phyloP scores from a whole-genome alignment of 2,329 filamentous ascomycete genomes.

The Ophiostoma sp. region DNA sequence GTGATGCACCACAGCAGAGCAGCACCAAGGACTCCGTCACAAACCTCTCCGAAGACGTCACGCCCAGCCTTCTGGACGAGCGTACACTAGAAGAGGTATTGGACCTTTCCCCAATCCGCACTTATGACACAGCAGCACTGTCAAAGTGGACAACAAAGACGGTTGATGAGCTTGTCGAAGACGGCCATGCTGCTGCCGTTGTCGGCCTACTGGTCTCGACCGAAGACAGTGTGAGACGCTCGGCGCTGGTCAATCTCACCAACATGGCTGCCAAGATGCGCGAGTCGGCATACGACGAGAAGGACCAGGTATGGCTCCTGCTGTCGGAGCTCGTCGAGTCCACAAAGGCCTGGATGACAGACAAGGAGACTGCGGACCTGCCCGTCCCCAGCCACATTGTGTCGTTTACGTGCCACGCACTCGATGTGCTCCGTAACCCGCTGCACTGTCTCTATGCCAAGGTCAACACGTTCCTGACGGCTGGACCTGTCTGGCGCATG shows the following conservation, averaged over 20 bases:
- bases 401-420: constrained; percentile 66
- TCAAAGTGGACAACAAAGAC: constrained; percentile 69
- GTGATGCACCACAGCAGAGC: constrained; percentile 19
- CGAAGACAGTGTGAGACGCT: constrained; percentile 69
- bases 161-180: constrained; percentile 70
- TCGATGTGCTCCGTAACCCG: constrained; percentile 68
- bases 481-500: constrained; percentile 65
- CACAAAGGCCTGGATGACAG: constrained; percentile 46
- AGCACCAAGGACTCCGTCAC: background rate
- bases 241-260: constrained; percentile 64
- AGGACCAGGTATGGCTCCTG: constrained; percentile 71
- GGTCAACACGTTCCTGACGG: constrained; percentile 76
- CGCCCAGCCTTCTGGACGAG: constrained; percentile 30
- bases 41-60: background rate
- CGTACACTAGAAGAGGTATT: constrained; percentile 50
- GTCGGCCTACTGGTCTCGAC: constrained; percentile 70
- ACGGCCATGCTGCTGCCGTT: constrained; percentile 64
- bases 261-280: constrained; percentile 60
- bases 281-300: constrained; percentile 67
- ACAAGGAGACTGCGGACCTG: constrained; percentile 29
- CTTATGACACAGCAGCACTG: constrained; percentile 49
- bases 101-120: constrained; percentile 41
- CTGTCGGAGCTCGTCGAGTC: constrained; percentile 78
- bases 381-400: constrained; percentile 67
- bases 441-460: constrained; percentile 80